phyloP scores from a whole-genome alignment of 148 eudicot genomes.

The Vaccinium darrowii region DNA sequence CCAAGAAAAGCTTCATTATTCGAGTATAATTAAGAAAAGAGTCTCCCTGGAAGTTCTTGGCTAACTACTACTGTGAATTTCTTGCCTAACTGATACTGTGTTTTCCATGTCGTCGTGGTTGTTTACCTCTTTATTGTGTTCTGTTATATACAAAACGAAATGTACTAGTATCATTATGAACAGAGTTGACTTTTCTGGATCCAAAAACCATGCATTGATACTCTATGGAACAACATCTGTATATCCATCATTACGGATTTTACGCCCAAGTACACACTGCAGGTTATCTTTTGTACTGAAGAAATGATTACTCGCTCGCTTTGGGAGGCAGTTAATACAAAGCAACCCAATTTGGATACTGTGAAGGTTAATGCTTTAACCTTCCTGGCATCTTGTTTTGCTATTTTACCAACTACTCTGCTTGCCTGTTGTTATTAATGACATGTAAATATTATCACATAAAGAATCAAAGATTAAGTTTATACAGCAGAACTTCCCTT shows the following conservation, averaged over 20 bases:
- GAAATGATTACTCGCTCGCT: conserved; percentile 75
- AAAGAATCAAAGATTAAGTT: no score
- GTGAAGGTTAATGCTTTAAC: conserved; percentile 43
- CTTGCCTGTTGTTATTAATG: no score
- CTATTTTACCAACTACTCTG: neutral
- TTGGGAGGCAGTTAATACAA: conserved; percentile 72
- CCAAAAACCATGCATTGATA: neutral
- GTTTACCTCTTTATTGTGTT: neutral
- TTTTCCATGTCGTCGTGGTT: neutral
- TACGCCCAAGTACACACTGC: conserved; percentile 7
- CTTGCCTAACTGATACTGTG: neutral
- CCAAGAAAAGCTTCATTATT: neutral
- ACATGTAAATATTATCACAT: no score
- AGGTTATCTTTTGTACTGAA: conserved; percentile 78
- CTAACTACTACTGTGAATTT: no score
- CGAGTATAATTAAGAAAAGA: neutral
- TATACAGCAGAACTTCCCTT: no score
- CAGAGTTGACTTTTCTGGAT: neutral
- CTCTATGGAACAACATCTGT: neutral
- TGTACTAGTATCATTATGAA: neutral
- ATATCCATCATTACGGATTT: neutral
- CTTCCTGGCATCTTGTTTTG: neutral
- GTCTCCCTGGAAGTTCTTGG: neutral
- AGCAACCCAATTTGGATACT: conserved; percentile 46
- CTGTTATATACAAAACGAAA: neutral